Evolutionary conservation across 345 rosid species (phyloP), one percentile per base, ranked within the genome.

Genomic region (Theobroma cacao): DNA sequence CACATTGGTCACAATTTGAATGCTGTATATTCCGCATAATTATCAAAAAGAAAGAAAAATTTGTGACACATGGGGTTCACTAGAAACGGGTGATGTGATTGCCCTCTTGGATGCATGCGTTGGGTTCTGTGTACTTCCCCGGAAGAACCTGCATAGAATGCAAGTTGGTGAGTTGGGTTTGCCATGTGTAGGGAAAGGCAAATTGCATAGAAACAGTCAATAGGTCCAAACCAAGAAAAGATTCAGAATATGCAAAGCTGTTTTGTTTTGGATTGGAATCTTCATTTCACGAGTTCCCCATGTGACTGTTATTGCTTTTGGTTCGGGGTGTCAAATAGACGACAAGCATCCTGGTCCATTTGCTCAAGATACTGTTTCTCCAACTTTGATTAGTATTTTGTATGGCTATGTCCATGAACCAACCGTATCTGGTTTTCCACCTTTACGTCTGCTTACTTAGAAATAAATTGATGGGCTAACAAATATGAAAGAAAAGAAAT

Each of bases 51-150:
- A 0, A 5, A 1, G 0, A 4, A 28, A 66, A 13, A n/a, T 28
- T 41, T 64, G 60, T 38, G 61, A 30, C 1, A 30, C 1, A 0
- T 24, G 41, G 33, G 26, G 31, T 38, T 60, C 62, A 31, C 30
- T 33, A 1, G 34, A 38, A 75, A 64, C 12, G 20, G 2, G 6
- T 75, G 85, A 86, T 80, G 84, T 68, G 84, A 84, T 33, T n/a
- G 17, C 58, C 1, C 15, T 5, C 10, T 28, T 79, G 81, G 83
- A 81, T 74, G 26, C 55, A 53, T 59, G 61, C 10, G 58, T 3
- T 8, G 55, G 73, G 60, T 73, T 15, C 62, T 2, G 5, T 80
- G 77, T 28, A 58, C n/a, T 26, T 2, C 11, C 14, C 24, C 7
- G 20, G 34, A 31, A 66, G 8, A n/a, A 72, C 53, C 41, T 15